Evolutionary conservation across 257 asterid species (phyloP).

Genomic region (Cruciata laevipes): DNA sequence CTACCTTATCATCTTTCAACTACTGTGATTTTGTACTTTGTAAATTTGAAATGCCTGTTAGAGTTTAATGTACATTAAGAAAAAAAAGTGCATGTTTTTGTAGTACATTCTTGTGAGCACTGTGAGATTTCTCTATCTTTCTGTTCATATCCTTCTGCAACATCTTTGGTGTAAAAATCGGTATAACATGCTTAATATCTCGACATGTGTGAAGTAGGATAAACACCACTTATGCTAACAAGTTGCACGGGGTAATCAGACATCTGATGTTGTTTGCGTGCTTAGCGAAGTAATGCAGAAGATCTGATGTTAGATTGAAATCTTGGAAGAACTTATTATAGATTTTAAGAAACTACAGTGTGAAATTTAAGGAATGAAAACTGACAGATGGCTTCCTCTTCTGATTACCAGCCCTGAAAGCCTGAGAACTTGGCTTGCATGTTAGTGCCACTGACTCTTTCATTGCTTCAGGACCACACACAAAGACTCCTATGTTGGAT

Average conservation of each 20-base stretch:
- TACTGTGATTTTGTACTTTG: neutral
- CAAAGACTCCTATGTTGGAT: slow-evolving; percentile 58
- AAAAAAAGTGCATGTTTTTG: neutral
- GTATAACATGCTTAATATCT: too few relatives aligned
- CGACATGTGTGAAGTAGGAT: too few relatives aligned
- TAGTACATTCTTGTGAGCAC: neutral
- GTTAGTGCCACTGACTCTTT: slow-evolving; percentile 56
- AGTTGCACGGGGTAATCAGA: too few relatives aligned
- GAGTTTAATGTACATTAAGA: neutral
- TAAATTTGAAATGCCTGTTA: neutral
- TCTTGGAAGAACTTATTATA: neutral
- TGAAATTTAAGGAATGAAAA: slow-evolving; percentile 72
- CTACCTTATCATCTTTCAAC: neutral
- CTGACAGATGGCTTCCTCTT: slow-evolving; percentile 38
- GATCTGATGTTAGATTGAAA: neutral
- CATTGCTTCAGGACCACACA: slow-evolving; percentile 79
- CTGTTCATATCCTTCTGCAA: neutral
- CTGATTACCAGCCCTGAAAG: slow-evolving; percentile 20
- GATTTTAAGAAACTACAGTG: slow-evolving; percentile 29
- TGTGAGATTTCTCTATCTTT: neutral
- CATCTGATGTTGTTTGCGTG: neutral
- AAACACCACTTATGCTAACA: too few relatives aligned
- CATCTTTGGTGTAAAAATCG: too few relatives aligned
- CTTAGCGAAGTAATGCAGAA: neutral
- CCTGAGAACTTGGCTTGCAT: slow-evolving; percentile 27